Conservation (phyloP, 2,329 filamentous ascomycete genomes). For the Apiospora koreana region DNA sequence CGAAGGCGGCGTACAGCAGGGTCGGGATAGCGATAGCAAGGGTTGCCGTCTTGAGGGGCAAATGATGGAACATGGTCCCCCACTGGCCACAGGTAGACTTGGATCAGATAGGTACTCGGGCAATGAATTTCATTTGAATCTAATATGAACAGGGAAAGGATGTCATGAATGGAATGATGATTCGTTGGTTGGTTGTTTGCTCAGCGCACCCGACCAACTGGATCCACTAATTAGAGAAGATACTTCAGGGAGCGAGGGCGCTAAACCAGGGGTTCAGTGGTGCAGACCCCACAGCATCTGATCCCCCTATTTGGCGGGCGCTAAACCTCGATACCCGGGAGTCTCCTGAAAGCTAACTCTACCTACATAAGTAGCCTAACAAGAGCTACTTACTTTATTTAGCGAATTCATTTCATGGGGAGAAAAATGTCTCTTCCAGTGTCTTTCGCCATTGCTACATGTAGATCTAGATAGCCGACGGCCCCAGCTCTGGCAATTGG, state of each 20-base stretch:
- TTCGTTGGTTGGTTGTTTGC: neutral
- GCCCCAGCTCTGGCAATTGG: neutral
- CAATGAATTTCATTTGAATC: neutral
- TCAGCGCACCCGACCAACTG: neutral
- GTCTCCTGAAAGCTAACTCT: neutral
- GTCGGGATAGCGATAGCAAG: conserved; percentile 17
- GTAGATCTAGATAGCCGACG: too few relatives aligned
- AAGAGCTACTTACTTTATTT: too few relatives aligned
- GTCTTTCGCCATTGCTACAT: too few relatives aligned
- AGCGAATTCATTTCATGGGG: too few relatives aligned
- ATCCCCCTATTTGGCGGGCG: neutral
- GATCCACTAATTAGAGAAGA: neutral
- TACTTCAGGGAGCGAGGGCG: neutral
- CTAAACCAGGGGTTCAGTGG: neutral
- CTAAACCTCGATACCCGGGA: neutral
- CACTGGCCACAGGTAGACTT: neutral
- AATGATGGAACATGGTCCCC: neutral
- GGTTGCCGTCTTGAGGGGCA: neutral
- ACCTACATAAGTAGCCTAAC: too few relatives aligned
- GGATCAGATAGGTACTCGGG: neutral
- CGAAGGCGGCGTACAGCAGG: conserved; percentile 17
- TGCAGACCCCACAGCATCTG: neutral
- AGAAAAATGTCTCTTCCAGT: too few relatives aligned
- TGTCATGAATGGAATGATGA: neutral
- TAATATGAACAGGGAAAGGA: neutral